These are phyloP conservation scores for Xerocomus minutiporus DNA, from an alignment of 1,284 basidiomycete genomes.

Conservation along the genomic window DNA sequence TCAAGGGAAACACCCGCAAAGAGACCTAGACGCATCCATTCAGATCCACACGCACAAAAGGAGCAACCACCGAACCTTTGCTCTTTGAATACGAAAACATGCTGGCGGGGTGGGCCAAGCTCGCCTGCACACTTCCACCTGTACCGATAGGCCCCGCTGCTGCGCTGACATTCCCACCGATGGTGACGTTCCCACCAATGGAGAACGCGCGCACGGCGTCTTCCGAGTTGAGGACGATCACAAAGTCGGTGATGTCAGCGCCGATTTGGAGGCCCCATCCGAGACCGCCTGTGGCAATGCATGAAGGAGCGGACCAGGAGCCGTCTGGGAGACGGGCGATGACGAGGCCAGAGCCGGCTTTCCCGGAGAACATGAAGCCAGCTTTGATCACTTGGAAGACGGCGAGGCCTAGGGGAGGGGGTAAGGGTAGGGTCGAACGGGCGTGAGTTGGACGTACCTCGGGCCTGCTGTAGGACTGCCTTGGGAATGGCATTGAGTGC, in stretches of 20 bases:
- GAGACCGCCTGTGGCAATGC: conserved; percentile 94
- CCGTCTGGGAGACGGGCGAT: conserved; percentile 93
- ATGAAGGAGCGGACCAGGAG: conserved; percentile 95
- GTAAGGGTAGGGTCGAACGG: neutral
- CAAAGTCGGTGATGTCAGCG: conserved; percentile 83
- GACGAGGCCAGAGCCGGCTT: conserved; percentile 92
- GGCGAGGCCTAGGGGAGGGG: conserved; percentile 65
- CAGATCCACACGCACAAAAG: neutral
- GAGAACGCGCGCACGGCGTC: conserved; percentile 96
- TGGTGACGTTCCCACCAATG: conserved; percentile 92
- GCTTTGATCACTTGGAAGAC: conserved; percentile 94
- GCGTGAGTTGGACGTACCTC: conserved; percentile 50
- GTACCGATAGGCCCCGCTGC: conserved; percentile 93
- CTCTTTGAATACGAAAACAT: conserved; percentile 98
- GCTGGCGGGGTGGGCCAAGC: conserved; percentile 87
- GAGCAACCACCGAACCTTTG: conserved; percentile 54
- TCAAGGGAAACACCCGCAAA: conserved; percentile 95
- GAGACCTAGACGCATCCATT: conserved; percentile 53
- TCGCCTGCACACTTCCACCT: conserved; percentile 86
- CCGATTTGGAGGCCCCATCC: conserved; percentile 97
- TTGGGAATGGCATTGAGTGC: conserved; percentile 96
- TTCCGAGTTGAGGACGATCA: conserved; percentile 93
- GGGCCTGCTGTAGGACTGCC: conserved; percentile 83
- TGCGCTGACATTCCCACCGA: conserved; percentile 85
- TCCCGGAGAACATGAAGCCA: conserved; percentile 95